Conservation (phyloP, 202 grass and related monocot species). For the Dendrocalamus latiflorus region DNA sequence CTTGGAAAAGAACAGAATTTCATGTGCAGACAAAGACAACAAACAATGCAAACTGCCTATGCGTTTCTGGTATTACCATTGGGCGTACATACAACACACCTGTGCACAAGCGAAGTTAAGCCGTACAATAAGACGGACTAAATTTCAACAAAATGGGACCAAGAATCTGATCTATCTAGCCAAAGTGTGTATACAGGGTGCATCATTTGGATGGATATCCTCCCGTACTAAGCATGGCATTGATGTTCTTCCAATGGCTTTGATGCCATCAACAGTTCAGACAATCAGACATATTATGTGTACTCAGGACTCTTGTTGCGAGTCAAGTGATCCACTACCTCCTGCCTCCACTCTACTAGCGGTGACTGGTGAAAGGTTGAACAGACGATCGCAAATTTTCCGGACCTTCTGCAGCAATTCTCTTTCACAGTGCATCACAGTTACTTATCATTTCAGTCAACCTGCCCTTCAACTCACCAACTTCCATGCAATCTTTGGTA, state of each 20-base stretch:
- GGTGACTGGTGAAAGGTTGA: constrained; percentile 43
- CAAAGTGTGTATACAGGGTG: not conserved
- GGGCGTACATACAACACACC: not conserved
- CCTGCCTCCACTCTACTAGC: constrained; percentile 10
- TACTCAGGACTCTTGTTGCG: constrained; percentile 30
- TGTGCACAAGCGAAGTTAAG: not conserved
- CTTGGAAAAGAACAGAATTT: not conserved
- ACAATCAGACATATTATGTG: not conserved
- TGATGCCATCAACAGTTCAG: not conserved
- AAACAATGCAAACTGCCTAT: not conserved
- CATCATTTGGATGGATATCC: not conserved
- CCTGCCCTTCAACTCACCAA: constrained; percentile 85
- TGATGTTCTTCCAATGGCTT: not conserved
- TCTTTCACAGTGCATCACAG: constrained; percentile 79
- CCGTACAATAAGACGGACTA: not conserved
- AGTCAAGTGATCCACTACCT: constrained; percentile 15
- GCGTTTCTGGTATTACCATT: not conserved
- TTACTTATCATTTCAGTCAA: constrained; percentile 90
- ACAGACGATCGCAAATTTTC: constrained; percentile 45
- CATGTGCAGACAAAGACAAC: not conserved
- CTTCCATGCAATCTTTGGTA: constrained; percentile 52
- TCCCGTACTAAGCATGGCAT: not conserved
- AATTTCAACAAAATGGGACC: not conserved
- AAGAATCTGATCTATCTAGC: not conserved
- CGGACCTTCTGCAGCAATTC: constrained; percentile 60